These are phyloP conservation scores for Globisporangium perplexum DNA, from an alignment of 352 stramenopile genomes.

Conservation along the genomic window DNA sequence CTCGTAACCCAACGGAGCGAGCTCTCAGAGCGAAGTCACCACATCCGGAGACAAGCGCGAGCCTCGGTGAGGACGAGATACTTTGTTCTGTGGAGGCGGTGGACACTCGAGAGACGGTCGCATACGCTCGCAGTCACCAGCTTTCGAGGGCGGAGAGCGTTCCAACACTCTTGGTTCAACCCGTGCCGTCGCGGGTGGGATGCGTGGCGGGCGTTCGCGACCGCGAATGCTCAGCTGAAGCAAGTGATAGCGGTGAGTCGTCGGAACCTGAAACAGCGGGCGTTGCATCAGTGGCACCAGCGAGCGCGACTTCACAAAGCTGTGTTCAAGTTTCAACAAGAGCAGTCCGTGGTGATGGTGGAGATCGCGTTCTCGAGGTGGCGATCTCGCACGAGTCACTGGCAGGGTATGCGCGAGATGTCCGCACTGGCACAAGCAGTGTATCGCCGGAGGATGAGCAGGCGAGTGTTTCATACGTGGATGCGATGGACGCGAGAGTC, in stretches of 20 bases:
- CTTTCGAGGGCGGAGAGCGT: slow-evolving; percentile 8
- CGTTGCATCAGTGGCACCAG: slow-evolving; percentile 2
- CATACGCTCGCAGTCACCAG: background rate
- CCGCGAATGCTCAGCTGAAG: background rate
- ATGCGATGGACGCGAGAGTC: background rate
- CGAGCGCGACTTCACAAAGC: background rate
- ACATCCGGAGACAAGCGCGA: slow-evolving; percentile 19
- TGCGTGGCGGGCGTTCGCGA: slow-evolving; percentile 13
- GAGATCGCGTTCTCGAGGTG: slow-evolving; percentile 13
- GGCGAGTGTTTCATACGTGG: slow-evolving; percentile 19
- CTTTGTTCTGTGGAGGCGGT: slow-evolving; percentile 20
- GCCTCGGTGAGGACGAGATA: slow-evolving; percentile 13
- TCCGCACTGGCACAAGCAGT: slow-evolving; percentile 16
- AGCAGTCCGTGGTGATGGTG: background rate
- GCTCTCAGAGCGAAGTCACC: slow-evolving; percentile 12
- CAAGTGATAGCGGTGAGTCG: background rate
- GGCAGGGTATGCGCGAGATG: slow-evolving; percentile 20
- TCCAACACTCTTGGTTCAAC: slow-evolving; percentile 23
- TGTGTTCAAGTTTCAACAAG: slow-evolving; percentile 9
- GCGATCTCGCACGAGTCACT: slow-evolving; percentile 17
- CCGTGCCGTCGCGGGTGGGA: slow-evolving; percentile 21
- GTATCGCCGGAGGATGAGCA: slow-evolving; percentile 16
- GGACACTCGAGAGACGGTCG: background rate
- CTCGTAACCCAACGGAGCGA: slow-evolving; percentile 20
- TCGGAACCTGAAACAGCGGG: background rate